A percentile compares a stretch with the other conserved stretches of the same genome.
Evolutionary conservation across 495 filamentous ascomycete species (phyloP).

Genomic region (Podospora pseudocomata): DNA sequence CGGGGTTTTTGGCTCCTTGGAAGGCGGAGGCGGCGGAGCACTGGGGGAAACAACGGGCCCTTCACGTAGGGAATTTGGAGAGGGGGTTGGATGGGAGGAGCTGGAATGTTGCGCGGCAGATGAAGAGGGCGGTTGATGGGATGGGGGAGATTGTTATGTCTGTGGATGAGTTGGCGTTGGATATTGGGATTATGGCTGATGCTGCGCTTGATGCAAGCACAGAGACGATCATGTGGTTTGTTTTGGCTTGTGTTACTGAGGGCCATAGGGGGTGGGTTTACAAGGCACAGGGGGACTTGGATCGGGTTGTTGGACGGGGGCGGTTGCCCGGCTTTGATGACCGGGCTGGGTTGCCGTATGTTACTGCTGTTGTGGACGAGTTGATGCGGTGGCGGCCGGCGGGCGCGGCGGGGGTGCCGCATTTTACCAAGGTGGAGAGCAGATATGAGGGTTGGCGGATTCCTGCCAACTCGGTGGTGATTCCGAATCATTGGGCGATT

Average conservation of each 20-base stretch:
- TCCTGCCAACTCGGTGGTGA: constrained; percentile 33
- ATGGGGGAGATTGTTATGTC: constrained; percentile 1
- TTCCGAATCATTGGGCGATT: constrained; percentile 36
- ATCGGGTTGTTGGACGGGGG: constrained; percentile 39
- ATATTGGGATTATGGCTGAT: constrained; percentile 12
- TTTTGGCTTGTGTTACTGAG: background rate
- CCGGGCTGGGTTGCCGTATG: constrained; percentile 45
- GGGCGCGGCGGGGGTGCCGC: constrained; percentile 49
- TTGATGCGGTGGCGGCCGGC: constrained; percentile 54
- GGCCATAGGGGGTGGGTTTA: background rate
- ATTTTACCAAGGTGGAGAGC: constrained; percentile 47
- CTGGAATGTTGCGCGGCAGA: constrained; percentile 1
- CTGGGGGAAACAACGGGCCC: constrained; percentile 3
- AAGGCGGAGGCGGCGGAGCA: constrained; percentile 8
- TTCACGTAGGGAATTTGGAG: constrained; percentile 11
- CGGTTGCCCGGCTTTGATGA: constrained; percentile 47
- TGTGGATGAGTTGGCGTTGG: constrained; percentile 5
- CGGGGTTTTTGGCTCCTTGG: constrained; percentile 5
- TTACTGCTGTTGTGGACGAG: constrained; percentile 45
- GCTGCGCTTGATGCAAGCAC: constrained; percentile 9
- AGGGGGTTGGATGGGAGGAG: background rate
- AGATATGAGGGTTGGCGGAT: constrained; percentile 34
- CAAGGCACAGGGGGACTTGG: constrained; percentile 52
- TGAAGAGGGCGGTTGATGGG: constrained; percentile 1
- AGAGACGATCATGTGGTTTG: constrained; percentile 4